Evolutionary conservation across 257 asterid genomes (phyloP), one percentile per base, ranked within the genome.

Genomic region (Ajuga chamaepitys): DNA sequence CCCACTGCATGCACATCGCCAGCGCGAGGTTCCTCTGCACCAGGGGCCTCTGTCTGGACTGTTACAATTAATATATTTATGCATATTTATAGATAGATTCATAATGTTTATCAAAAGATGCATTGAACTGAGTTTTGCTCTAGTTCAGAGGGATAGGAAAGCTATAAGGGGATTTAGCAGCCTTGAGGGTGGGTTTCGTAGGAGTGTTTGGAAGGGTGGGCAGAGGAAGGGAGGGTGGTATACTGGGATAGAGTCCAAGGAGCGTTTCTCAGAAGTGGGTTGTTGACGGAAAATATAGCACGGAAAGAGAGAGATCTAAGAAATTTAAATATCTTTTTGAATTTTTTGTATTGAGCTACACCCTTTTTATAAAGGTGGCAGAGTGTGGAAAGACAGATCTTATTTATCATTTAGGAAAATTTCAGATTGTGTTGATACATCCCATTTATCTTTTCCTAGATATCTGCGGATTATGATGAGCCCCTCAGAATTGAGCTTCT

Each of bases 401-500:
- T 22, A 8, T 17, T 16, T 17, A 40, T 38, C 52, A 24, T n/a
- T 51, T 26, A 7, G 14, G 51, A 34, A 41, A 12, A 48, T 45
- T 72, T 8, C 9, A 1, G 17, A 18, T 17, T n/a, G 30, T 21
- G 41, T 12, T 58, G 61, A 56, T 38, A 71, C 61, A 44, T 52
- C 67, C 68, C 30, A 25, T 28, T 62, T 60, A 4, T 24, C 17
- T 71, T 47, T 50, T 58, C 38, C 53, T 74, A 94, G 99, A 84
- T 90, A 50, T 86, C 99, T 62, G 87, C 87, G 60, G 95, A 94
- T 58, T 94, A 90, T 74, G 99, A 94, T 71, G 99, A 94, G 82
- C 96, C 97, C 59, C 74, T 94, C 78, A 86, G 99, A 88, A 94
- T 90, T 70, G 99, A 94, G 89, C 99, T 94, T 82, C 88, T 94